phyloP scores from a whole-genome alignment of 192 early-diverging fungal species.

The Anaeromyces robustus region DNA sequence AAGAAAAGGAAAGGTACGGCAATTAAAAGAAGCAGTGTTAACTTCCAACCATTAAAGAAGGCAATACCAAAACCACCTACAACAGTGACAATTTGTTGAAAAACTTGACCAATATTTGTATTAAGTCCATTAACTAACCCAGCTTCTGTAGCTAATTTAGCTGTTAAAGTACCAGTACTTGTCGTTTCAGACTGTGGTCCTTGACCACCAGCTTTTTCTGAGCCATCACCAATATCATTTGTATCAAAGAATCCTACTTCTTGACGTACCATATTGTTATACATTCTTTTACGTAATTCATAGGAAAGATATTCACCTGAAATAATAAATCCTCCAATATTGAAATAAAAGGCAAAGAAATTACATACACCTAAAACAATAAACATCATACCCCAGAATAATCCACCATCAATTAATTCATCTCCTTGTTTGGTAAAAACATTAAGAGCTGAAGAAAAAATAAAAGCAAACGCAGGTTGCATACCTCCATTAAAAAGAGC shows the following conservation, averaged over 20 bases:
- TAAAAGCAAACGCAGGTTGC: not conserved
- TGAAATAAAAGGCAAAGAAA: not conserved
- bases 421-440: not conserved
- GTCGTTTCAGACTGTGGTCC: not conserved
- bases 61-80: not conserved
- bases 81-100: not conserved
- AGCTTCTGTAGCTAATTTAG: slow-evolving; percentile 4
- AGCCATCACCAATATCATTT: not conserved
- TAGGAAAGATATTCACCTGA: not conserved
- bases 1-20: not conserved
- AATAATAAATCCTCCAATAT: not conserved
- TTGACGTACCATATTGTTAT: not conserved
- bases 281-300: not conserved
- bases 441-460: not conserved
- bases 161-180: slow-evolving; percentile 1
- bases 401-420: not conserved
- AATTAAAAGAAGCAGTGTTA: not conserved
- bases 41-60: not conserved
- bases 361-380: not conserved
- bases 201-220: not conserved
- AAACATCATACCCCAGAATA: not conserved
- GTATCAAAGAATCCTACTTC: not conserved
- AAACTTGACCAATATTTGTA: not conserved
- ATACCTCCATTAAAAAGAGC: not conserved
- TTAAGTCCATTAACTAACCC: slow-evolving; percentile 2